These are phyloP conservation scores for Onygena corvina DNA, from an alignment of 2,329 filamentous ascomycete genomes.

Conservation along the genomic window DNA sequence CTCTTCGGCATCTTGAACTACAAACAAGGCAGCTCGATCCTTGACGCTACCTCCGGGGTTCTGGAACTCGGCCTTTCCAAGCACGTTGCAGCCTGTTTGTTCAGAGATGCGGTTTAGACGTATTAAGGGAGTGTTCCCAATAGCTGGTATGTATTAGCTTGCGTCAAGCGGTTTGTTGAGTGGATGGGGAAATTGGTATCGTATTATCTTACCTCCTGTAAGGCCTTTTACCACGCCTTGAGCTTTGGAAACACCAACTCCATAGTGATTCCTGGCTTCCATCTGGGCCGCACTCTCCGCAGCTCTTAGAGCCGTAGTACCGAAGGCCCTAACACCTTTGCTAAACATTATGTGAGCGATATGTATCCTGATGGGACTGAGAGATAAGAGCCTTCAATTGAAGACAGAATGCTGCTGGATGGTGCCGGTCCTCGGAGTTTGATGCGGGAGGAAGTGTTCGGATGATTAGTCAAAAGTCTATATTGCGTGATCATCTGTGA, in stretches of 20 bases:
- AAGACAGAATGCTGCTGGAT: neutral
- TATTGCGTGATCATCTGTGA: constrained; percentile 1
- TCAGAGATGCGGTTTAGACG: constrained; percentile 76
- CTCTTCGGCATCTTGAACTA: constrained; percentile 88
- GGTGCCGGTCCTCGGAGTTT: neutral
- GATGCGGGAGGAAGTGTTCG: neutral
- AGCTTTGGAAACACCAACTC: constrained; percentile 61
- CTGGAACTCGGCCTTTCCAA: constrained; percentile 97
- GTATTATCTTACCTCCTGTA: constrained; percentile 56
- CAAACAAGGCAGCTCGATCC: constrained; percentile 87
- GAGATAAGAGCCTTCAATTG: neutral
- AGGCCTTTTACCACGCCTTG: constrained; percentile 69
- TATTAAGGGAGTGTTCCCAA: constrained; percentile 94
- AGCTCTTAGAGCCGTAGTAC: constrained; percentile 48
- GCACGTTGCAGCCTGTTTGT: constrained; percentile 82
- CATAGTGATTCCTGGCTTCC: constrained; percentile 46
- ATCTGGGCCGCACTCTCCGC: constrained; percentile 35
- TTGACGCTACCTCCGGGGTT: constrained; percentile 96
- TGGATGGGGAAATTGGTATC: no score
- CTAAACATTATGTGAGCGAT: constrained; percentile 49
- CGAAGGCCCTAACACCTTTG: constrained; percentile 55
- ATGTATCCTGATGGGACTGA: neutral
- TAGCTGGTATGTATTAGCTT: constrained; percentile 46
- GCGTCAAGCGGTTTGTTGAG: neutral
- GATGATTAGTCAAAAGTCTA: constrained; percentile 3